Evolutionary conservation across 805 yeast species (phyloP), one percentile per base, ranked within the genome.

Genomic region (Tetrapisispora pingtungensis): DNA sequence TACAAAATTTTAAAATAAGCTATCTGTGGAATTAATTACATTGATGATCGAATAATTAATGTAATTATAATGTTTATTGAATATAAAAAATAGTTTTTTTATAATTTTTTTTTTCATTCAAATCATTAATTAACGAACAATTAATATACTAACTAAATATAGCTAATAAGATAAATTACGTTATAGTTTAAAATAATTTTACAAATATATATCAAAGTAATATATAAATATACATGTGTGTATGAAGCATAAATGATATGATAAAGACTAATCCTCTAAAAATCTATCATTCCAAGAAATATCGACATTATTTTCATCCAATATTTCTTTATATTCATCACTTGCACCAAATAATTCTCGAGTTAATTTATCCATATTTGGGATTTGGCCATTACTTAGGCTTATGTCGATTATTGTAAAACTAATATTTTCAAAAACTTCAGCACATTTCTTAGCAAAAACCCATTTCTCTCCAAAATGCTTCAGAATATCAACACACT

Each of bases 391-490:
- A 33, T 64, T 62, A 43, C 67, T 62, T 18, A 64, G 46, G 43
- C 68, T 64, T n/a, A 70, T 70, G n/a, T 70, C 73, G 10, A 71
- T 54, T n/a, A 71, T 67, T 13, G 73, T 62, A 42, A 66, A 68
- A 41, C 68, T 69, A 36, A 73, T 67, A 33, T 64, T 67, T 42
- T 67, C 64, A 50, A 74, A 72, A 1, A 73, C 70, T 34, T 61
- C 68, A 1, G 72, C 67, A 43, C 74, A 67, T 49, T 67, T 64
- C 28, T 58, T 66, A 7, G 77, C 75, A 47, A 71, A 65, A 10
- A 67, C 62, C 77, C 78, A 73, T 43, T 65, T 69, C 27, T 61
- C 69, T 18, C 73, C 67, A 50, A 71, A 74, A 40, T 69, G 70
- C 42, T 67, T 63, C 34, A 74, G 50, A 7, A 74, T 67, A 50